Base-by-base conservation (phyloP, 2,329 filamentous ascomycete genomes). In the Venturiaceae sp. region DNA sequence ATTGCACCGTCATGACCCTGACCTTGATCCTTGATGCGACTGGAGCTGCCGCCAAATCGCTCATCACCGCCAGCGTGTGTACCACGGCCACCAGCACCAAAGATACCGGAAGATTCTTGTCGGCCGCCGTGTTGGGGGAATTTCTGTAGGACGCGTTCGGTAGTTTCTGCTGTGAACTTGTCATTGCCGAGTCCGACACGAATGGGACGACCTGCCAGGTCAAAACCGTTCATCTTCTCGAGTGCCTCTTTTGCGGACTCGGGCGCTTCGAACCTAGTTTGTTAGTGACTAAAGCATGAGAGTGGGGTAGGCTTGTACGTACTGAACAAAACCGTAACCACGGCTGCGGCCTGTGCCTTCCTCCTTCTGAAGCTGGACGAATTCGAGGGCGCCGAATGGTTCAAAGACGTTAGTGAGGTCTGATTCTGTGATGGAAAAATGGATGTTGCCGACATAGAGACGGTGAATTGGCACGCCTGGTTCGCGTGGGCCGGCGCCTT, bases 161-260 rank as follows among this genome's bases (percentile, higher is more conserved):
- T 96, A 75, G 91, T 94, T 78, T 97, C 94, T 69, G 92, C 88
- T 75, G 92, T 97, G 77, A 97, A 97, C 84, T 97, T 97, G 88
- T 99, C 94, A 79, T 96, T 99, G 76, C 94, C 94, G 78, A 99
- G 90, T 75, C 94, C 94, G 74, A 99, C 95, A 71, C 94, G 91
- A 73, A 99, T 97, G 63, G 92, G 91, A 72, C 94, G 92, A 75
- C 92, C 92, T 68, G 94, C 94, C 66, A 99, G 85, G 76, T 97
- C 94, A 77, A 97, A 99, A 64, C 92, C 92, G 75, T 99, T 99
- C 92, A 99, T 96, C 77, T 96, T 96, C 74, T 96, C 91, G 63
- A 99, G 80, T 62, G 94, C 95, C 73, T 96, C 90, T 70, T 92
- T 90, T 69, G 94, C 94, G 74, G 96, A 86, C 63, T 84, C 84